Conservation (phyloP, 2,329 filamentous ascomycete species). For the Cyclaneusma minus region DNA sequence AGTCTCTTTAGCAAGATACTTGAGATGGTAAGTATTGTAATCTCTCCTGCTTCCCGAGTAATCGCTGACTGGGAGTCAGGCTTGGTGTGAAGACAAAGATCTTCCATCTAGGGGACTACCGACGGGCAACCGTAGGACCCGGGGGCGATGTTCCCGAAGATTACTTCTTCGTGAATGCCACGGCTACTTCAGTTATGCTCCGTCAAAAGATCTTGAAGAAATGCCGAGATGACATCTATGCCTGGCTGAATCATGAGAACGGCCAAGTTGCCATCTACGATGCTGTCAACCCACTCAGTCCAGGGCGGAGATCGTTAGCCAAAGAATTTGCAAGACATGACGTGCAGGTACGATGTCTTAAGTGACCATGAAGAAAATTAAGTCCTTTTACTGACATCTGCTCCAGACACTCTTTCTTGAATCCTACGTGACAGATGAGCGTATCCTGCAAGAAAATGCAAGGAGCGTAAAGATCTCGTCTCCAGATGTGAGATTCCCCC, state of each 20-base stretch:
- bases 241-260: conserved; percentile 92
- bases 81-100: conserved; percentile 95
- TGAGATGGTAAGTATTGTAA: conserved; percentile 53
- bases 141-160: conserved; percentile 82
- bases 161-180: conserved; percentile 95
- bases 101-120: conserved; percentile 94
- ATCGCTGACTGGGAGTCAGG: conserved; percentile 29
- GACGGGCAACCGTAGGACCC: conserved; percentile 74
- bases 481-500: conserved; percentile 76
- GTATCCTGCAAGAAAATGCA: conserved; percentile 91
- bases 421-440: conserved; percentile 84
- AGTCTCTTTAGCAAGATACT: conserved; percentile 84
- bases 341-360: conserved; percentile 48
- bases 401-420: conserved; percentile 84
- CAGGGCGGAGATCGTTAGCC: conserved; percentile 66
- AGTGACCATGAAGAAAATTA: background rate
- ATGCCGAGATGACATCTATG: conserved; percentile 92
- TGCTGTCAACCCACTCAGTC: conserved; percentile 83
- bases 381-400: conserved; percentile 1
- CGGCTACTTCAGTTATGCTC: conserved; percentile 78
- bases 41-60: background rate
- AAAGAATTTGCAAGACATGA: conserved; percentile 98
- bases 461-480: conserved; percentile 96
- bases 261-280: conserved; percentile 98
- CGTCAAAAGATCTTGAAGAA: conserved; percentile 96